Percentiles rank a stretch among this genome's conserved stretches.
phyloP scores from a whole-genome alignment of 2,329 filamentous ascomycete species.

The Bipolaris zeicola region DNA sequence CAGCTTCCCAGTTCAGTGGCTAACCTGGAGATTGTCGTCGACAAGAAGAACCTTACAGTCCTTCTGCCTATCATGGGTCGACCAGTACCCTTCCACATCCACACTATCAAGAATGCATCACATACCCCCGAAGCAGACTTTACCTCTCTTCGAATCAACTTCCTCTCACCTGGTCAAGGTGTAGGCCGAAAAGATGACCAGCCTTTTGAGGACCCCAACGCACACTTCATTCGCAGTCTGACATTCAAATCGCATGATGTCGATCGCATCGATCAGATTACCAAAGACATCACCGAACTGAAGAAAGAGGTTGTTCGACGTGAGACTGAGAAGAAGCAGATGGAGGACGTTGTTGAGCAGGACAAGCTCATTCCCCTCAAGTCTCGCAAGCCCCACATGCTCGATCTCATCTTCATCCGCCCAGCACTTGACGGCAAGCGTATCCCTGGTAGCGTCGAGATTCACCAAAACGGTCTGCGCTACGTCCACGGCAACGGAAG shows the following conservation, averaged over 20 bases:
- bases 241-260: conserved; percentile 93
- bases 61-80: conserved; percentile 97
- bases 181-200: conserved; percentile 97
- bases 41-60: conserved; percentile 86
- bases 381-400: conserved; percentile 86
- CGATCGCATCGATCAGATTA: conserved; percentile 86
- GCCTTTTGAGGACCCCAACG: conserved; percentile 93
- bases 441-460: conserved; percentile 92
- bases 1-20: conserved; percentile 83
- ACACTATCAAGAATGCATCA: conserved; percentile 98
- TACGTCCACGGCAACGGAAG: conserved; percentile 80
- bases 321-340: conserved; percentile 98
- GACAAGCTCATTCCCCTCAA: conserved; percentile 95
- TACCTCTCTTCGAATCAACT: conserved; percentile 94
- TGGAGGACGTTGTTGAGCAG: conserved; percentile 99
- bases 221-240: conserved; percentile 93
- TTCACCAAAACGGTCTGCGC: conserved; percentile 97
- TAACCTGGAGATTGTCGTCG: conserved; percentile 87
- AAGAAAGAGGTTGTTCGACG: conserved; percentile 90
- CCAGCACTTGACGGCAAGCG: conserved; percentile 96
- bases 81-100: conserved; percentile 96
- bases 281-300: conserved; percentile 91
- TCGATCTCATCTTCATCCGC: conserved; percentile 94
- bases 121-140: conserved; percentile 96
- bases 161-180: conserved; percentile 94